Conservation (phyloP, 2,329 filamentous ascomycete genomes). For the Pseudogymnoascus sp. region DNA sequence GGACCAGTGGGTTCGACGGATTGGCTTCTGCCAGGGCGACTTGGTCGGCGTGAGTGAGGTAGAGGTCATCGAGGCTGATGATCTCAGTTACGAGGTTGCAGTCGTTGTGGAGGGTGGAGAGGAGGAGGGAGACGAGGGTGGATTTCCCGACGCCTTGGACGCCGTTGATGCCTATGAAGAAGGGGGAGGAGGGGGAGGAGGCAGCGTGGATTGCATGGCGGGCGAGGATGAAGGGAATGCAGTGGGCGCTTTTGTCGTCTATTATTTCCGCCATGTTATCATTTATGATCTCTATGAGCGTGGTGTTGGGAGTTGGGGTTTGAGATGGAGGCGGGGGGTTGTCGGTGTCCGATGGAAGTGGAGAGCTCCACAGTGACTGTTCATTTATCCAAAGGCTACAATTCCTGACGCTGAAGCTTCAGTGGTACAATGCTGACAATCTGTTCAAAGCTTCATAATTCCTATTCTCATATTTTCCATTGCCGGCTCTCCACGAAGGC, state of each 20-base stretch:
- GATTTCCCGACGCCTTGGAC: constrained; percentile 92
- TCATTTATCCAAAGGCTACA: not conserved
- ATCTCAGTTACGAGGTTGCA: constrained; percentile 47
- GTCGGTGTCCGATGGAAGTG: not conserved
- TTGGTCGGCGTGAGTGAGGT: constrained; percentile 53
- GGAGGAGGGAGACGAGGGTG: constrained; percentile 65
- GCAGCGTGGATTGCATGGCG: constrained; percentile 44
- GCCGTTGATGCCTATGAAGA: constrained; percentile 83
- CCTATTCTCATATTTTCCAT: not conserved
- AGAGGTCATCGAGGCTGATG: constrained; percentile 61
- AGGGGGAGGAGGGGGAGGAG: constrained; percentile 41
- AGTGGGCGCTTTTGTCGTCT: constrained; percentile 72
- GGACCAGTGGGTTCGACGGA: constrained; percentile 50
- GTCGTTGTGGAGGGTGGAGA: constrained; percentile 40
- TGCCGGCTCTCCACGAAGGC: not conserved
- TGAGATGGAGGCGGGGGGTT: not conserved
- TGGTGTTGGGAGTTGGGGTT: not conserved
- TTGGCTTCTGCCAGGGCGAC: constrained; percentile 42
- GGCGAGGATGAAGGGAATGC: constrained; percentile 66
- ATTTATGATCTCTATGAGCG: not conserved
- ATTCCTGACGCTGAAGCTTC: not conserved
- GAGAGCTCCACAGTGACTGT: not conserved
- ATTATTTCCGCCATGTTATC: constrained; percentile 43
- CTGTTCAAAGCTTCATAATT: not conserved
- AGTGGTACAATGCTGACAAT: not conserved